Conservation (phyloP, 2,329 filamentous ascomycete genomes). For the Tolypocladium nubicola region DNA sequence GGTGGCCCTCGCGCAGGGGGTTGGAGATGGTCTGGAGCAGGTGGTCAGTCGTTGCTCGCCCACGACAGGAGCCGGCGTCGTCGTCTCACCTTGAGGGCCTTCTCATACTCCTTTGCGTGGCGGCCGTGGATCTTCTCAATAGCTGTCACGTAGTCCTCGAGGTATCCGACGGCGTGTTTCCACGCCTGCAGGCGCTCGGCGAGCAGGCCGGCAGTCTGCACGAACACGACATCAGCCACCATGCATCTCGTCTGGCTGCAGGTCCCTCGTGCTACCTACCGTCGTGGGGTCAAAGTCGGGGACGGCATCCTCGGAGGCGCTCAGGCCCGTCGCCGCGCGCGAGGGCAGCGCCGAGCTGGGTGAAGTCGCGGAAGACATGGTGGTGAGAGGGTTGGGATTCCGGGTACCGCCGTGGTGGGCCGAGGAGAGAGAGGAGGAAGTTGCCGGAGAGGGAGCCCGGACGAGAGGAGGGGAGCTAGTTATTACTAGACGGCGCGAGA, state of each 20-base stretch:
- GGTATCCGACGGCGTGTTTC: slow-evolving; percentile 86
- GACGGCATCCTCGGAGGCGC: slow-evolving; percentile 43
- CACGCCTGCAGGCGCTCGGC: slow-evolving; percentile 83
- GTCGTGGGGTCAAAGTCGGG: slow-evolving; percentile 47
- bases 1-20: slow-evolving; percentile 79
- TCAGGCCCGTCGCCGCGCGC: slow-evolving; percentile 34
- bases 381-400: background rate
- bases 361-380: slow-evolving; percentile 17
- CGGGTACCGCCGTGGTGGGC: background rate
- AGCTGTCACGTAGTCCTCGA: slow-evolving; percentile 80
- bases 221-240: background rate
- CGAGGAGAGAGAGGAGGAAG: background rate
- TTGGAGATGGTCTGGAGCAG: slow-evolving; percentile 62
- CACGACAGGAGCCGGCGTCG: background rate
- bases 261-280: slow-evolving; percentile 27
- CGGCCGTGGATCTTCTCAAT: slow-evolving; percentile 79
- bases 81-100: slow-evolving; percentile 63
- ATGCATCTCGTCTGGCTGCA: too few relatives aligned
- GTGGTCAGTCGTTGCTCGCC: background rate
- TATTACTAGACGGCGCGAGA: background rate
- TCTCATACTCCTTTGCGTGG: slow-evolving; percentile 91
- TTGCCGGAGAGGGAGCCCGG: background rate
- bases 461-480: background rate
- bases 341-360: slow-evolving; percentile 29
- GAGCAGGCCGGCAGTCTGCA: slow-evolving; percentile 66